Percentiles rank a stretch among this genome's conserved stretches.
These are phyloP conservation scores for Coemansia umbellata DNA, from an alignment of 192 early-diverging fungal species.

Conservation along the genomic window DNA sequence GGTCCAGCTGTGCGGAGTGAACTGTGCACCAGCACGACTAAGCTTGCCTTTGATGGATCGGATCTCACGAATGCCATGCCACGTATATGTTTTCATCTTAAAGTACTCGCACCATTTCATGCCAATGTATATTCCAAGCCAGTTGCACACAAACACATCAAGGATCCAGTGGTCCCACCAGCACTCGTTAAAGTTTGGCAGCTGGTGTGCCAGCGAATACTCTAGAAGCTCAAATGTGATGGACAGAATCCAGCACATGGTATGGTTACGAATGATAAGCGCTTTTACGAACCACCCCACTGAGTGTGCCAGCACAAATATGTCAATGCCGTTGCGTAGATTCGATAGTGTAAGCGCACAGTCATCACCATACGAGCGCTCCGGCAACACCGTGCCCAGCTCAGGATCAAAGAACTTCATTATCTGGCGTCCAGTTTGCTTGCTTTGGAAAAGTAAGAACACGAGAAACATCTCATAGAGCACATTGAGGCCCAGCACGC, in stretches of 20 bases:
- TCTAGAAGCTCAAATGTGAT: conserved; percentile 94
- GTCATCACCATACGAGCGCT: conserved; percentile 86
- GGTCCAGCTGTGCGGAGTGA: conserved; percentile 94
- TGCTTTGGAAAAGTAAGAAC: conserved; percentile 91
- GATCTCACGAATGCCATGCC: conserved; percentile 87
- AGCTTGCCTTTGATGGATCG: conserved; percentile 80
- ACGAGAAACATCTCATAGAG: conserved; percentile 87
- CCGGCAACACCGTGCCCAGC: conserved; percentile 79
- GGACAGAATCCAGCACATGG: conserved; percentile 94
- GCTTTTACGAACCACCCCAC: conserved; percentile 94
- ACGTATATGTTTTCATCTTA: conserved; percentile 94
- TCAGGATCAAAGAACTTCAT: conserved; percentile 76
- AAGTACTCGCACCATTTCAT: conserved; percentile 98
- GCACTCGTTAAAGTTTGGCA: conserved; percentile 97
- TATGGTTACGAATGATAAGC: conserved; percentile 88
- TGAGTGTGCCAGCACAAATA: conserved; percentile 90
- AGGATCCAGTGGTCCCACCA: conserved; percentile 99
- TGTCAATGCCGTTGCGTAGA: conserved; percentile 80
- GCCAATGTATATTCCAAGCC: conserved; percentile 88
- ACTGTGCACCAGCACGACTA: conserved; percentile 83
- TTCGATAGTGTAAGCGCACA: conserved; percentile 78
- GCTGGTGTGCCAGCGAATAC: conserved; percentile 91
- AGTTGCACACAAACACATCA: conserved; percentile 90
- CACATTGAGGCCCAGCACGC: conserved; percentile 78
- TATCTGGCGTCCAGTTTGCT: conserved; percentile 75